These are phyloP conservation scores for Candida maris DNA, from an alignment of 805 yeast species.

Conservation along the genomic window DNA sequence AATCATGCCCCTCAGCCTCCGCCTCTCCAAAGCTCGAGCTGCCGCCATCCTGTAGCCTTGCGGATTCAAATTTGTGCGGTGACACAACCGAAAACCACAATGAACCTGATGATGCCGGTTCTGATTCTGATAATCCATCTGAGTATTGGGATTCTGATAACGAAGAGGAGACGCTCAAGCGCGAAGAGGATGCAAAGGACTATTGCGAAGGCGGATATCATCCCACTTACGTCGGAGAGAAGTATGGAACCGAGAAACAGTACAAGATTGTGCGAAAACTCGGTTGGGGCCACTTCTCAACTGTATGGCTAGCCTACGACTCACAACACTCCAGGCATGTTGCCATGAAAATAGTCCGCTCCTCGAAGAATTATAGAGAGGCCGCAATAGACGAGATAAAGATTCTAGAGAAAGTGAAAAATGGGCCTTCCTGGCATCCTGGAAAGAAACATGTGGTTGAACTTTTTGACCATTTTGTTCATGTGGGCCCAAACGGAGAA, in stretches of 20 bases:
- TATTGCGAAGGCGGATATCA: constrained; percentile 64
- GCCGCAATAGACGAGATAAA: constrained; percentile 65
- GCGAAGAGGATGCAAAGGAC: constrained; percentile 51
- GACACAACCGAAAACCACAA: not conserved
- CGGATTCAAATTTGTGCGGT: not conserved
- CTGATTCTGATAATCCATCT: constrained; percentile 25
- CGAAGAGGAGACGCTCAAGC: constrained; percentile 26
- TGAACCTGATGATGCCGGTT: constrained; percentile 1
- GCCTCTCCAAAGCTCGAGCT: not conserved
- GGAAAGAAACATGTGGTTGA: constrained; percentile 52
- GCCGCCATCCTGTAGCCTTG: not conserved
- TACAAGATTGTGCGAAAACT: constrained; percentile 52
- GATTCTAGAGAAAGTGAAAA: constrained; percentile 37
- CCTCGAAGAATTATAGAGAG: constrained; percentile 49
- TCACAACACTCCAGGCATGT: constrained; percentile 40
- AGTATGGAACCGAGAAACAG: constrained; percentile 41
- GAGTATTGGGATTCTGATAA: constrained; percentile 24
- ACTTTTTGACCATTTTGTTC: constrained; percentile 52
- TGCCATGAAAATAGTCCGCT: constrained; percentile 60
- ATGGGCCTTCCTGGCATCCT: constrained; percentile 36
- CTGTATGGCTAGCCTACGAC: constrained; percentile 63
- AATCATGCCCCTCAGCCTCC: not conserved
- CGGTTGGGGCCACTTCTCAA: constrained; percentile 72
- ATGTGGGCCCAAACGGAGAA: constrained; percentile 58
- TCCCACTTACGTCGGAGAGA: constrained; percentile 55